Base-by-base conservation (phyloP, 2,329 filamentous ascomycete genomes). In the Aspergillus sp. region DNA sequence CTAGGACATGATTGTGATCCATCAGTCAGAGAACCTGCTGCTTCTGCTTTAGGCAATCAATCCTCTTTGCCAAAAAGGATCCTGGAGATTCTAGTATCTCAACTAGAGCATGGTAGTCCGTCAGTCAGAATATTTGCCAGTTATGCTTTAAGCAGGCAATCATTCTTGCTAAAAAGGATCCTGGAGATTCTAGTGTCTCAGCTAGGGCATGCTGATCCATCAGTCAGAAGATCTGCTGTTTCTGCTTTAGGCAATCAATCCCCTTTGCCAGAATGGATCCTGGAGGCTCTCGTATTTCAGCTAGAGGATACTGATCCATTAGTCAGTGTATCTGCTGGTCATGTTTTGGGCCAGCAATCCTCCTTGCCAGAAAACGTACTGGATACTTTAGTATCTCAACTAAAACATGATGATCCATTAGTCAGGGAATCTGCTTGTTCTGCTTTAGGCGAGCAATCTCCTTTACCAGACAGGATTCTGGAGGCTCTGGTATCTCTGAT, bases 291-390 rank as follows among this genome's bases (percentile, higher is more conserved):
- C 3, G 35, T 38, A 12, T 4, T 12, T 12, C 35, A 26, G 26
- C 26, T 39, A 26, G 36, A 39, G n/a, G 36, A 39, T 7, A 26
- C n/a, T 27, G 36, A 39, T 19, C 6, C 5, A 7, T 7, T 7
- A 7, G 12, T 8, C n/a, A 27, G 36, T 4, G 12, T 19, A 19
- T 12, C n/a, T 39, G 19, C 19, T 7, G 3, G 8, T 5, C n/a
- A 19, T 7, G 5, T 19, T 7, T 19, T 39, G 7, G 7, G 19
- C 10, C 4, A 7, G 12, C 35, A 38, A 68, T 85, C 36, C 8
- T 19, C 36, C 19, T 19, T n/a, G 10, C 26, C n/a, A 4, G 34
- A 45, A 4, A 45, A 30, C 5, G 26, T 38, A 10, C 35, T 38
- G 9, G 7, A 38, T 3, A 12, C 19, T 39, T 12, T 39, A 26